phyloP scores from a whole-genome alignment of 345 rosid species.

The Salix koriyanagi region DNA sequence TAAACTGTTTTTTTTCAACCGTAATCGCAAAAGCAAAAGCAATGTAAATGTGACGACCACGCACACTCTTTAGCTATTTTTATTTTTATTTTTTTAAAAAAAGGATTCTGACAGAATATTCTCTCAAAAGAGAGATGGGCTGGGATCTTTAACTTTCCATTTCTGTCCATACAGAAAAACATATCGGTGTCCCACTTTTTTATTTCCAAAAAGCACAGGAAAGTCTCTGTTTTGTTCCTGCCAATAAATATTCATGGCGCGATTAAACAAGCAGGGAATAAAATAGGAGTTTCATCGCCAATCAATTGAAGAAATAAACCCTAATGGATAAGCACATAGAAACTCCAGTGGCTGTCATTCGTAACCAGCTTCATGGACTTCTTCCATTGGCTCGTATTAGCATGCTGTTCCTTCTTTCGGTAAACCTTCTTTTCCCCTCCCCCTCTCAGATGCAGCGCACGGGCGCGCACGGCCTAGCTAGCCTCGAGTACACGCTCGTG shows the following conservation, averaged over 20 bases:
- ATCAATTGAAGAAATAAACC: neutral
- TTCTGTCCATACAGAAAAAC: neutral
- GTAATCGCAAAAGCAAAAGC: no score
- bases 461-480: no score
- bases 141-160: neutral
- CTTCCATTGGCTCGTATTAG: neutral
- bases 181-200: neutral
- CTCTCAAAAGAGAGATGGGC: neutral
- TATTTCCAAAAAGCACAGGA: neutral
- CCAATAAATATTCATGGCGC: neutral
- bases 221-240: neutral
- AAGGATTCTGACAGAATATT: neutral
- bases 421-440: neutral
- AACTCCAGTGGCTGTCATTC: slow-evolving; percentile 13
- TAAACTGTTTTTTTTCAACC: no score
- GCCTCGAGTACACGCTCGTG: no score
- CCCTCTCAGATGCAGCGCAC: no score
- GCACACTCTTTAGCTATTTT: neutral
- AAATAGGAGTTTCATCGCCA: neutral
- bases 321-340: slow-evolving; percentile 20
- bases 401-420: neutral
- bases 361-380: slow-evolving; percentile 2
- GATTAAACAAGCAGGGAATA: neutral
- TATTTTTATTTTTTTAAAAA: neutral
- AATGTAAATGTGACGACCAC: neutral